Evolutionary conservation across 2,329 filamentous ascomycete genomes (phyloP).

Genomic region (Fusarium newnesense): DNA sequence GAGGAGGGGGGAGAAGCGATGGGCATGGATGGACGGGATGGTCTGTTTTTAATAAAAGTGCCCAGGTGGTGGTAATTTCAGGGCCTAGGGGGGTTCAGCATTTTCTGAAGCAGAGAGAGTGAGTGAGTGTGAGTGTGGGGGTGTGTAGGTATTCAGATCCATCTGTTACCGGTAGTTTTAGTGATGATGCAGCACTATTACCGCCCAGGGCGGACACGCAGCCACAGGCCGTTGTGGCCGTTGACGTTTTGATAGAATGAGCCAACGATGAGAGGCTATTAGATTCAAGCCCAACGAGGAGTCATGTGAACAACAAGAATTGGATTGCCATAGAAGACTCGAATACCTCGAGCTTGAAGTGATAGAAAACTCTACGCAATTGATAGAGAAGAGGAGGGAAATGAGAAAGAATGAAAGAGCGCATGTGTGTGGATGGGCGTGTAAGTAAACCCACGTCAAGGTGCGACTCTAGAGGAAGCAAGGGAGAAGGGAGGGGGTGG

Average conservation of each 20-base stretch:
- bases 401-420: slow-evolving; percentile 4
- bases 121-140: neutral
- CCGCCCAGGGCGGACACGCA: slow-evolving; percentile 10
- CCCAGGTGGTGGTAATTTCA: slow-evolving; percentile 40
- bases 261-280: neutral
- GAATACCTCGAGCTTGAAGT: neutral
- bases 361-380: neutral
- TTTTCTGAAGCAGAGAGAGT: slow-evolving; percentile 2
- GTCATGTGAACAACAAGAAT: neutral
- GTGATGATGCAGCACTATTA: slow-evolving; percentile 23
- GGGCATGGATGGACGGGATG: slow-evolving; percentile 44
- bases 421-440: slow-evolving; percentile 32
- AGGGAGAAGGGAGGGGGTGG: slow-evolving; percentile 26
- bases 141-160: slow-evolving; percentile 8
- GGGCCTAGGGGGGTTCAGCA: slow-evolving; percentile 34
- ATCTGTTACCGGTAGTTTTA: slow-evolving; percentile 22
- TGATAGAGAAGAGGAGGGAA: slow-evolving; percentile 1
- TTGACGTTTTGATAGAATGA: slow-evolving; percentile 6
- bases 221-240: slow-evolving; percentile 22
- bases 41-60: slow-evolving; percentile 47
- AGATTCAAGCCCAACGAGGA: neutral
- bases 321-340: neutral
- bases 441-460: slow-evolving; percentile 15
- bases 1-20: slow-evolving; percentile 39
- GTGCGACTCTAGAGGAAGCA: slow-evolving; percentile 33